A percentile compares a stretch with the other conserved stretches of the same genome.
Evolutionary conservation across 495 filamentous ascomycete species (phyloP).

Genomic region (Lasiosphaeria ovina): DNA sequence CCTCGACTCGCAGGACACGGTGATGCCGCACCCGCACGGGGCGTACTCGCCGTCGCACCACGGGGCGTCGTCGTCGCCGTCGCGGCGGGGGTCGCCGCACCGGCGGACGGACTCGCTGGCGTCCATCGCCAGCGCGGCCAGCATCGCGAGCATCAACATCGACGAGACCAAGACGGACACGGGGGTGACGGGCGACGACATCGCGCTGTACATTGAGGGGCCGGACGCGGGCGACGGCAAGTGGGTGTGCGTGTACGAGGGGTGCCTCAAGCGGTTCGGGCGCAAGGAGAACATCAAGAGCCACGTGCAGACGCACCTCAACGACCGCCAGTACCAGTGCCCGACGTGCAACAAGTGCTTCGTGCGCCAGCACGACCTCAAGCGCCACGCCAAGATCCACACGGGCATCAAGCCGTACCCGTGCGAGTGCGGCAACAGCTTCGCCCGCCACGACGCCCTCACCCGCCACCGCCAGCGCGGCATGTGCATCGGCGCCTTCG

Average conservation of each 20-base stretch:
- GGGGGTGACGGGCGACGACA: slow-evolving; percentile 82
- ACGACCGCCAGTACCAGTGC: slow-evolving; percentile 89
- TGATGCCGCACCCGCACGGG: slow-evolving; percentile 9
- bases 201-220: slow-evolving; percentile 77
- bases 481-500: slow-evolving; percentile 90
- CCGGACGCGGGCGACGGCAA: slow-evolving; percentile 72
- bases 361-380: slow-evolving; percentile 93
- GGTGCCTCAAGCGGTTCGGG: slow-evolving; percentile 81
- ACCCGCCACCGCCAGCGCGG: slow-evolving; percentile 91
- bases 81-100: slow-evolving; percentile 38
- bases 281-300: slow-evolving; percentile 97
- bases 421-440: slow-evolving; percentile 85
- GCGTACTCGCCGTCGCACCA: slow-evolving; percentile 4
- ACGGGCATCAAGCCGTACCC: slow-evolving; percentile 88
- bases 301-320: slow-evolving; percentile 95
- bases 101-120: slow-evolving; percentile 50
- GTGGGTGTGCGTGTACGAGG: slow-evolving; percentile 80
- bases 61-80: slow-evolving; percentile 17
- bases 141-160: slow-evolving; percentile 54
- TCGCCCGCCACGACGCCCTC: slow-evolving; percentile 90
- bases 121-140: slow-evolving; percentile 50
- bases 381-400: slow-evolving; percentile 95
- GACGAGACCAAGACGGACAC: slow-evolving; percentile 61
- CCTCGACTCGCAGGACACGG: slow-evolving; percentile 20
- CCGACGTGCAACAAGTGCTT: slow-evolving; percentile 89